Evolutionary conservation across 768 basidiomycete genomes (phyloP).

Genomic region (Chalciporus piperatus): DNA sequence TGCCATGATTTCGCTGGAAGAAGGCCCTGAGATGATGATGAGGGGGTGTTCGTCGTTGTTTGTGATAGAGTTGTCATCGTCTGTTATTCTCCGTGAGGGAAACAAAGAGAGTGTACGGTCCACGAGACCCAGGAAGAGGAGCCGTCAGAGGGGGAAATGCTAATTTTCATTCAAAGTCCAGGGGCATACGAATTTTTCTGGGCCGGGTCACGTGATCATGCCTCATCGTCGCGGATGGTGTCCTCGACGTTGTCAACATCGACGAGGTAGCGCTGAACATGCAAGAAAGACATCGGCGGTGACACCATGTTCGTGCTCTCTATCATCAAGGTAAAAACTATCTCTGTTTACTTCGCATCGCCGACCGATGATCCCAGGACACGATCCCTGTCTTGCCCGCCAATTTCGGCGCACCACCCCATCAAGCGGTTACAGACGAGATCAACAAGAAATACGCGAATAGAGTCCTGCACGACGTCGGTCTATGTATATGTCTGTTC

Average conservation of each 20-base stretch:
- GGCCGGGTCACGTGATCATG: conserved; percentile 12
- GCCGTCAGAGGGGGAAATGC: neutral
- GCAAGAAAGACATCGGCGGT: neutral
- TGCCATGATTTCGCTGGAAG: conserved; percentile 78
- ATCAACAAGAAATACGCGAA: conserved; percentile 97
- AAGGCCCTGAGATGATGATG: conserved; percentile 33
- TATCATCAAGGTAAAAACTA: conserved; percentile 37
- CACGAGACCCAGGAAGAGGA: neutral
- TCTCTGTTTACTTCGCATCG: no score
- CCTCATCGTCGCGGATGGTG: neutral
- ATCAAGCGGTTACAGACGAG: conserved; percentile 78
- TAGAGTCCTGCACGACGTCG: conserved; percentile 84
- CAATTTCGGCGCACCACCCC: conserved; percentile 76
- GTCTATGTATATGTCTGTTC: conserved; percentile 87
- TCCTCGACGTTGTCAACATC: neutral
- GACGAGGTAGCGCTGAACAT: neutral
- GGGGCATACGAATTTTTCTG: conserved; percentile 5
- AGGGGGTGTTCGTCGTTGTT: conserved; percentile 20
- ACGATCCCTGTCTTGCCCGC: conserved; percentile 85
- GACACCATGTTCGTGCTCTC: conserved; percentile 45
- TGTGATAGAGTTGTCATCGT: conserved; percentile 12
- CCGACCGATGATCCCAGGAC: conserved; percentile 51
- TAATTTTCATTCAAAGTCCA: neutral
- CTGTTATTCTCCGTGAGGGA: neutral
- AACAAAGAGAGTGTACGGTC: neutral